Base-by-base conservation (phyloP, 345 rosid genomes). In the Diplotaxis tenuifolia region DNA sequence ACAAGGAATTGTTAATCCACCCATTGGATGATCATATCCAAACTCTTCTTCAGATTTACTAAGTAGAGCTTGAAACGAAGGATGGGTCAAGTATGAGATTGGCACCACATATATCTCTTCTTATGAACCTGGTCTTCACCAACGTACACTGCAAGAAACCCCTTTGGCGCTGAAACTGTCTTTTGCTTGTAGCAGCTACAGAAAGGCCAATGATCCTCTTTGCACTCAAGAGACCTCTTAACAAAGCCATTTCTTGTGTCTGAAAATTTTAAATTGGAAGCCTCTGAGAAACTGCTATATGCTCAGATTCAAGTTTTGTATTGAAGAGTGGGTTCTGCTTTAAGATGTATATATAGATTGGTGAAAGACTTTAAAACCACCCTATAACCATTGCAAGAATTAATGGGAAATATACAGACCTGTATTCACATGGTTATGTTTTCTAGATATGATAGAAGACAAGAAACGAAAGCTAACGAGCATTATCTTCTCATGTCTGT, bases 1-100 rank as follows among this genome's bases (percentile, higher is more conserved):
- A 75, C 85, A 84, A 7, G 83, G 91, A 27, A 89, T 78, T 3
- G 78, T 87, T 11, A 87, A 62, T 21, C 84, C 86, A 0, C 87
- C 86, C 74, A 58, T 85, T 2, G 85, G 85, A 81, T 84, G 87
- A 49, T 84, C 68, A 6, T 71, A 79, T 0, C 87, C 84, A 9
- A 79, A 82, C 65, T 84, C 87, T 67, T 89, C 86, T 40, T 83
- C 88, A 0, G 82, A 78, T 68, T 65, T 78, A 28, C 77, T 28
- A 6, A 84, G 76, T 74, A 84, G 69, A 45, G 68, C 81, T 55
- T 78, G 87, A 42, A 89, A 86, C 0, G 75, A 74, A 65, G 87
- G 75, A 10, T 82, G 66, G 23, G 57, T 82, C 36, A 83, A 45
- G 19, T 62, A 79, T 5, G 85, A 82, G 3, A 85, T 6, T 14